These are phyloP conservation scores for Pseudogymnoascus sp. DNA, from an alignment of 2,329 filamentous ascomycete genomes.

Conservation along the genomic window DNA sequence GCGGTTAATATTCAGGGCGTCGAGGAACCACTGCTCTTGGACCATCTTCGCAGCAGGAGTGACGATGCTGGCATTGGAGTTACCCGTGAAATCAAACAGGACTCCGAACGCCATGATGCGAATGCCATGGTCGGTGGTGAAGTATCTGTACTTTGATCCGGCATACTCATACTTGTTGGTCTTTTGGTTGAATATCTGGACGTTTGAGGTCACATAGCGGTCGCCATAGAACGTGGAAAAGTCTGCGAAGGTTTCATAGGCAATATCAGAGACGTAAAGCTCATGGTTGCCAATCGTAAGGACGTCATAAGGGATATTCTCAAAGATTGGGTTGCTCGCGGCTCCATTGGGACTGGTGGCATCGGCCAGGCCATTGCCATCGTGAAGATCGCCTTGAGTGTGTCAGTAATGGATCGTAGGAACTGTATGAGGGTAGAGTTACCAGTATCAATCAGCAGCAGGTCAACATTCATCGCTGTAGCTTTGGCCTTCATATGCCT, in stretches of 20 bases:
- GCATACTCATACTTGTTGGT: constrained; percentile 65
- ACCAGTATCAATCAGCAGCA: constrained; percentile 81
- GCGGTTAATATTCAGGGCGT: constrained; percentile 75
- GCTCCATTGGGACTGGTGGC: constrained; percentile 78
- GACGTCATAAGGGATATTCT: constrained; percentile 73
- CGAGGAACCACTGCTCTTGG: constrained; percentile 80
- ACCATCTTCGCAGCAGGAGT: constrained; percentile 72
- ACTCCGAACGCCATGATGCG: constrained; percentile 87
- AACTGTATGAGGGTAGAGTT: not conserved
- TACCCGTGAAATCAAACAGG: constrained; percentile 85
- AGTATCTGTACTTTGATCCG: constrained; percentile 74
- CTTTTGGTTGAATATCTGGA: constrained; percentile 59
- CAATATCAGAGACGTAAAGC: constrained; percentile 74
- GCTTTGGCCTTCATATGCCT: constrained; percentile 72
- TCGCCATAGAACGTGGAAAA: constrained; percentile 78
- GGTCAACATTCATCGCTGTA: constrained; percentile 69
- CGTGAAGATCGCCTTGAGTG: constrained; percentile 66
- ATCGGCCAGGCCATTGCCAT: constrained; percentile 93
- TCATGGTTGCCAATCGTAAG: constrained; percentile 92
- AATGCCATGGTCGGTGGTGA: constrained; percentile 80
- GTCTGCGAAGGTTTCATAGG: constrained; percentile 66
- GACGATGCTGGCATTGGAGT: constrained; percentile 84
- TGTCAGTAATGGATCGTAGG: not conserved
- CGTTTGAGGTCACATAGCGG: constrained; percentile 81
- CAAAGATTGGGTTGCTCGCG: constrained; percentile 82